phyloP scores from a whole-genome alignment of 1,284 basidiomycete genomes.

The Ustilago xerochloae region DNA sequence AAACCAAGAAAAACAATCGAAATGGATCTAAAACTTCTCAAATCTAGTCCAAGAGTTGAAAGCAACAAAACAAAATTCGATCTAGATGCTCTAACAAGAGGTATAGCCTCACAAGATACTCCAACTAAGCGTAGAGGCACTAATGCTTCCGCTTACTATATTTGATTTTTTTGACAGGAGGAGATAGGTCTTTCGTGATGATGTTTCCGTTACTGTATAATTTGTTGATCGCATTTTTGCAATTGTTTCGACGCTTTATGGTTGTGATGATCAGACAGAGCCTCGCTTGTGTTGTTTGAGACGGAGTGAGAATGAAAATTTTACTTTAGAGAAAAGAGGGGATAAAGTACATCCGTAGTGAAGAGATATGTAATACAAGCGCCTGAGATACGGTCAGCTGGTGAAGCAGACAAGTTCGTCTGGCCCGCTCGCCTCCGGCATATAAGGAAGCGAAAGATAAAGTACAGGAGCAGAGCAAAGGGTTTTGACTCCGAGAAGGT shows the following conservation, averaged over 20 bases:
- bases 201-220: too few species aligned
- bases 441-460: not conserved
- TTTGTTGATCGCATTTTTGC: too few species aligned
- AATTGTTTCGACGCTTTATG: too few species aligned
- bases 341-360: not conserved
- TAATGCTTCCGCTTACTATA: constrained; percentile 48
- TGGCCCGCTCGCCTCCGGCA: not conserved
- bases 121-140: constrained; percentile 33
- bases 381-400: too few species aligned
- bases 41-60: constrained; percentile 42
- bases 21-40: constrained; percentile 50
- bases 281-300: not conserved
- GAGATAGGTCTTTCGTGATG: too few species aligned
- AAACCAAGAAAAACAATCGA: constrained; percentile 58
- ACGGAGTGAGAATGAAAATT: not conserved
- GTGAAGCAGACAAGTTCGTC: too few species aligned
- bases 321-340: not conserved
- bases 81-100: not conserved
- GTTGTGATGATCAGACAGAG: too few species aligned
- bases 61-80: constrained; percentile 20
- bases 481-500: too few species aligned
- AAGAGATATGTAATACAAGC: constrained; percentile 8
- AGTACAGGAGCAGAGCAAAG: not conserved
- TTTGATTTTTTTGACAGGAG: constrained; percentile 11
- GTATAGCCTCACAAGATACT: constrained; percentile 8